phyloP scores from a whole-genome alignment of 2,329 filamentous ascomycete genomes.

The Diaporthe aspalathi region DNA sequence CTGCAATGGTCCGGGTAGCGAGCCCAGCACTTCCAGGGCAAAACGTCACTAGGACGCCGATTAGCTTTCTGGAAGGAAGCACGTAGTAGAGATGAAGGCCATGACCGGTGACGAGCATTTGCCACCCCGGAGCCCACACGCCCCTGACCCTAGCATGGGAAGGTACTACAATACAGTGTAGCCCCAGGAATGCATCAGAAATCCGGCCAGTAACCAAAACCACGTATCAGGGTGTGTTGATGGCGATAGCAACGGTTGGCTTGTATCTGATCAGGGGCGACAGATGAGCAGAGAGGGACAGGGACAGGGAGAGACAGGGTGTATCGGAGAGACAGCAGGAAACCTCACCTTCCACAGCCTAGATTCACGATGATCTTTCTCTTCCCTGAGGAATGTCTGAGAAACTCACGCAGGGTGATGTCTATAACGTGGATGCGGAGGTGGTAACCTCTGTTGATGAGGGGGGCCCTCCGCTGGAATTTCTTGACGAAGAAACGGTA shows the following conservation, averaged over 20 bases:
- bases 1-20: constrained; percentile 70
- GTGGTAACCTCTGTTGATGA: constrained; percentile 93
- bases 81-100: constrained; percentile 12
- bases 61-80: not conserved
- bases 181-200: not conserved
- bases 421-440: constrained; percentile 87
- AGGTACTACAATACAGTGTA: not conserved
- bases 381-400: constrained; percentile 61
- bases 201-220: not conserved
- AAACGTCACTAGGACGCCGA: constrained; percentile 73
- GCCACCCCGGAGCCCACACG: not conserved
- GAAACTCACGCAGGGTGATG: constrained; percentile 77
- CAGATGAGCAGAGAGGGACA: too few relatives aligned
- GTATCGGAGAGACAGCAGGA: not conserved
- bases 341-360: constrained; percentile 86
- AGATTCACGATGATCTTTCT: constrained; percentile 85
- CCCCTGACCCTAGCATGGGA: not conserved
- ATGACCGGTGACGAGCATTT: not conserved
- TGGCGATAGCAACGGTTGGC: not conserved
- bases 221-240: not conserved
- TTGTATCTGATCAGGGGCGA: too few relatives aligned
- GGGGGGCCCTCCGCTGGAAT: constrained; percentile 82
- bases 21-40: constrained; percentile 85
- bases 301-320: too few relatives aligned
- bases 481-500: constrained; percentile 90